Evolutionary conservation across 2,329 filamentous ascomycete species (phyloP).

Genomic region (Aspergillus melleus): DNA sequence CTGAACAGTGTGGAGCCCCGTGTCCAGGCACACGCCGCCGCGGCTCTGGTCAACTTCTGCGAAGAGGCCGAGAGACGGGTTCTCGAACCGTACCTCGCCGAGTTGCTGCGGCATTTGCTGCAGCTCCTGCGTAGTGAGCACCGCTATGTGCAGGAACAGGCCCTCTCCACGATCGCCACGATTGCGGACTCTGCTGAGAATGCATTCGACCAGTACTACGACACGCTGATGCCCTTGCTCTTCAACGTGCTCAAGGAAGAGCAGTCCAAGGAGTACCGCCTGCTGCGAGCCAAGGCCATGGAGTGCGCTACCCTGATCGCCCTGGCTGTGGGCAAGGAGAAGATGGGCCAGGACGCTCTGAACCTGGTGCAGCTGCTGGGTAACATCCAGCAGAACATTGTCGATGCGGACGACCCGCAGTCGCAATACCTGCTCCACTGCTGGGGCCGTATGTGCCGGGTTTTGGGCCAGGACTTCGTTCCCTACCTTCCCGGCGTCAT

Average conservation of each 20-base stretch:
- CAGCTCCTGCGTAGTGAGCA: slow-evolving; percentile 87
- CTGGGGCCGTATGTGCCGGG: slow-evolving; percentile 98
- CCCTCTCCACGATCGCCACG: slow-evolving; percentile 94
- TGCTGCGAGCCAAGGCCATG: slow-evolving; percentile 96
- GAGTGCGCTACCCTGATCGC: slow-evolving; percentile 95
- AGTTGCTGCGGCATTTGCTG: slow-evolving; percentile 81
- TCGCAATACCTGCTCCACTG: slow-evolving; percentile 97
- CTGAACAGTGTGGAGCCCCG: slow-evolving; percentile 86
- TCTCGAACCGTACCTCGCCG: slow-evolving; percentile 88
- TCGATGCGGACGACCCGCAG: slow-evolving; percentile 91
- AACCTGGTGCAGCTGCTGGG: slow-evolving; percentile 84
- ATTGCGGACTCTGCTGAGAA: slow-evolving; percentile 98
- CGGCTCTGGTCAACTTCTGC: slow-evolving; percentile 98
- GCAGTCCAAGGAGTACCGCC: slow-evolving; percentile 87
- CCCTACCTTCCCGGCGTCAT: slow-evolving; percentile 92
- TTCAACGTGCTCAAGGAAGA: slow-evolving; percentile 87
- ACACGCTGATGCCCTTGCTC: slow-evolving; percentile 90
- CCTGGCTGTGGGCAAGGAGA: slow-evolving; percentile 88
- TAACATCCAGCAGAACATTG: slow-evolving; percentile 81
- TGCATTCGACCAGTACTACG: slow-evolving; percentile 93
- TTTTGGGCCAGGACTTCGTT: slow-evolving; percentile 85
- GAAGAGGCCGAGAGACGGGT: slow-evolving; percentile 93
- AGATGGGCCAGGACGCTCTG: slow-evolving; percentile 83
- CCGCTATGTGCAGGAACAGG: slow-evolving; percentile 96
- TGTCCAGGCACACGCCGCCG: slow-evolving; percentile 94